Conservation (phyloP, 805 yeast species). For the Myxozyma neotropica region DNA sequence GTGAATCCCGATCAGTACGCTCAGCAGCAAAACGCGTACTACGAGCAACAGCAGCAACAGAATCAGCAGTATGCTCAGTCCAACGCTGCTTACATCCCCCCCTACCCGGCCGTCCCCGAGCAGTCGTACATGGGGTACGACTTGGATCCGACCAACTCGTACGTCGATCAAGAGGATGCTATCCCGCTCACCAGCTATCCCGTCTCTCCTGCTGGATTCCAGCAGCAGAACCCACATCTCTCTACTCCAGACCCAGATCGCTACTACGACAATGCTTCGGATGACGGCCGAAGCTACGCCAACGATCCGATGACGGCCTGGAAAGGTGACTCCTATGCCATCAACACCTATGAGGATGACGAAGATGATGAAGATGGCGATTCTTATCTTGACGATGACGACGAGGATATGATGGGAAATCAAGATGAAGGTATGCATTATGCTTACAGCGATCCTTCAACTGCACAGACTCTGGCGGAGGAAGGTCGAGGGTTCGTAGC, state of each 20-base stretch:
- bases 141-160: not conserved
- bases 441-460: not conserved
- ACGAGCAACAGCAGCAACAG: not conserved
- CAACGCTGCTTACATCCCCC: not conserved
- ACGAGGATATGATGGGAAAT: conserved; percentile 8
- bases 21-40: not conserved
- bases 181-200: conserved; percentile 9
- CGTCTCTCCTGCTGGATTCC: conserved; percentile 9
- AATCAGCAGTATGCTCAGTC: not conserved
- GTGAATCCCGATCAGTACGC: conserved; percentile 3
- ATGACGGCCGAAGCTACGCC: not conserved
- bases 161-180: conserved; percentile 9
- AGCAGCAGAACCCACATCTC: not conserved
- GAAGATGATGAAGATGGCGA: conserved; percentile 17
- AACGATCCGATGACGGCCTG: not conserved
- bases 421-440: conserved; percentile 4
- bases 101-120: conserved; percentile 13
- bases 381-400: conserved; percentile 23
- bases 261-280: conserved; percentile 1
- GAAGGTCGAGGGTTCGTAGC: conserved; percentile 2
- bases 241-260: not conserved
- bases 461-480: conserved; percentile 3
- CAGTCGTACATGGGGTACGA: conserved; percentile 7
- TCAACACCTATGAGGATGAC: conserved; percentile 10
- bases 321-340: conserved; percentile 8